These are phyloP conservation scores for Botrytis medusae DNA, from an alignment of 2,329 filamentous ascomycete species.

Conservation along the genomic window DNA sequence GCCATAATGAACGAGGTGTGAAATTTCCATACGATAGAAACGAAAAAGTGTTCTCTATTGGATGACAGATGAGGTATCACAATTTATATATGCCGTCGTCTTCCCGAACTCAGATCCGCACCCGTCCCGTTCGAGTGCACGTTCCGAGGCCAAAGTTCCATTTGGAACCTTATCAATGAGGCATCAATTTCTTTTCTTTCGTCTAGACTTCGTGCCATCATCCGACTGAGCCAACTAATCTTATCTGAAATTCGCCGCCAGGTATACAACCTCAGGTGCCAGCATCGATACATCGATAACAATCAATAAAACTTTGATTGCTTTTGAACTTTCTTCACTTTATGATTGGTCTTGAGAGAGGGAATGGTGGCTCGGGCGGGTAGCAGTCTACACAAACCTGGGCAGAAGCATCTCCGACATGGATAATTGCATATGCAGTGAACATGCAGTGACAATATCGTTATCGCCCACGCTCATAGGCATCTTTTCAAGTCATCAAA, in stretches of 20 bases:
- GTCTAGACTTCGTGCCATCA: neutral
- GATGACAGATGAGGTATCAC: neutral
- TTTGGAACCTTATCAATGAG: neutral
- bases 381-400: neutral
- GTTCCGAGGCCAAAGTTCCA: neutral
- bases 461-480: neutral
- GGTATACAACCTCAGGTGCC: neutral
- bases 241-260: neutral
- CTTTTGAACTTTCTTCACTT: neutral
- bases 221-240: neutral
- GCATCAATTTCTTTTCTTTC: neutral
- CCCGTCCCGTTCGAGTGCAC: neutral
- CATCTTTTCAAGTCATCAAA: neutral
- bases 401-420: neutral
- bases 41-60: neutral
- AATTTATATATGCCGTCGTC: neutral
- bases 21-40: neutral
- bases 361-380: neutral
- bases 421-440: slow-evolving; percentile 18
- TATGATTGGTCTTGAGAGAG: neutral
- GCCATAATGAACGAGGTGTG: neutral
- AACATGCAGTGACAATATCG: slow-evolving; percentile 12
- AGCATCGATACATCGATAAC: neutral
- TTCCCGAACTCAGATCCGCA: neutral
- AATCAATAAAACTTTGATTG: neutral